These are phyloP conservation scores for Laburnicola sp. DNA, from an alignment of 2,329 filamentous ascomycete species.

Conservation along the genomic window DNA sequence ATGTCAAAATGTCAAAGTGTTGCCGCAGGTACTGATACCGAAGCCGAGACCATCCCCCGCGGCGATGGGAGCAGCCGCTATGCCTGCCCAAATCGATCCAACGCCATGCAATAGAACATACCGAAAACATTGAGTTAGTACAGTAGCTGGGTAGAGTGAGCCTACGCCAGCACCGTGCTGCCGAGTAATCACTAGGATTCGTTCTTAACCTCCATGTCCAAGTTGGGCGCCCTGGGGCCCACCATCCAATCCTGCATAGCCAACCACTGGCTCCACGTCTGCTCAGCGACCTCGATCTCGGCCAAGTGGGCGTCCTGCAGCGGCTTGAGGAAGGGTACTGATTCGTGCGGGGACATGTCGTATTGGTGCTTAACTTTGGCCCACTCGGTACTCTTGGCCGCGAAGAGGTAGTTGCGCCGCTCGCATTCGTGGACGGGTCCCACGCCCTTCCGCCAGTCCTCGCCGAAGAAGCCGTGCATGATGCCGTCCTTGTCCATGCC, in stretches of 20 bases:
- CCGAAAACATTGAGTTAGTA: neutral
- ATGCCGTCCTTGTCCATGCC: conserved; percentile 85
- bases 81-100: conserved; percentile 4
- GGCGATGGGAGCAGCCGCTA: conserved; percentile 1
- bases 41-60: conserved; percentile 5
- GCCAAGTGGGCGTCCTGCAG: conserved; percentile 74
- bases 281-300: conserved; percentile 82
- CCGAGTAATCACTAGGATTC: conserved; percentile 14
- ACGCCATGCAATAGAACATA: conserved; percentile 8
- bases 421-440: conserved; percentile 85
- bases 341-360: conserved; percentile 82
- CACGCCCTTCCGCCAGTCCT: conserved; percentile 81
- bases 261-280: conserved; percentile 90
- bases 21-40: neutral
- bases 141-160: too few species aligned
- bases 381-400: conserved; percentile 91
- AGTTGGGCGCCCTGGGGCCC: conserved; percentile 70
- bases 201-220: conserved; percentile 31
- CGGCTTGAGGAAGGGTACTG: conserved; percentile 82
- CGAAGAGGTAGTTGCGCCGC: conserved; percentile 90
- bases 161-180: too few species aligned
- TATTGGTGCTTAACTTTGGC: conserved; percentile 86
- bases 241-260: conserved; percentile 99
- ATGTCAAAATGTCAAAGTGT: neutral
- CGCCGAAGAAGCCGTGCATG: conserved; percentile 96